phyloP scores from a whole-genome alignment of 2,329 filamentous ascomycete species.

The Bisporella sp. region DNA sequence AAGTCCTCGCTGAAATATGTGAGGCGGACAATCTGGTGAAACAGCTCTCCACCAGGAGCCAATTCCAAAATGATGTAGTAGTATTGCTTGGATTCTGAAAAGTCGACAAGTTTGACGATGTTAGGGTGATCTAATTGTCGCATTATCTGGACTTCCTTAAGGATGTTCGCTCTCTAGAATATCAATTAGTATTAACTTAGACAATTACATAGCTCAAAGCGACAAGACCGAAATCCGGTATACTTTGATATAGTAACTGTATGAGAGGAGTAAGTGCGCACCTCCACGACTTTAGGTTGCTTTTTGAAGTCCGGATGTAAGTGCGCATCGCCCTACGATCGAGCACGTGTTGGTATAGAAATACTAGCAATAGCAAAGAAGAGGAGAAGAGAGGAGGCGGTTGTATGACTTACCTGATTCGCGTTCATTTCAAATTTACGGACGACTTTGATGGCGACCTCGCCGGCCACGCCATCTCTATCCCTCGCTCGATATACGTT shows the following conservation, averaged over 20 bases:
- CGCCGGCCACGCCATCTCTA: constrained; percentile 57
- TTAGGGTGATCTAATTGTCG: constrained; percentile 93
- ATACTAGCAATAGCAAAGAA: constrained; percentile 20
- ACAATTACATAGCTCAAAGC: no score
- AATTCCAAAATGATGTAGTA: constrained; percentile 97
- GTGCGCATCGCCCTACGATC: constrained; percentile 75
- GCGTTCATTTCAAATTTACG: constrained; percentile 99
- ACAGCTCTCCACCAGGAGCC: constrained; percentile 90
- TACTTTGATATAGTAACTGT: no score
- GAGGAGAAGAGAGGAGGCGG: constrained; percentile 25
- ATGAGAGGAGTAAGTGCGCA: constrained; percentile 47
- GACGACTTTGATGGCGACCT: constrained; percentile 97
- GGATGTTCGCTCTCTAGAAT: constrained; percentile 81
- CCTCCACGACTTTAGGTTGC: constrained; percentile 93
- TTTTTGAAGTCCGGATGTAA: constrained; percentile 96
- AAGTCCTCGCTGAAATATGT: constrained; percentile 98
- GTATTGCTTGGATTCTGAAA: constrained; percentile 88
- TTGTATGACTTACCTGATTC: constrained; percentile 74
- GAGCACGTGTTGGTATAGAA: constrained; percentile 47
- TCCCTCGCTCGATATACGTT: constrained; percentile 93
- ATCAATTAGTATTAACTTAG: no score
- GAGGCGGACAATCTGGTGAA: constrained; percentile 95
- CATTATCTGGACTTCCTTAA: constrained; percentile 99
- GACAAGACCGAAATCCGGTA: no score
- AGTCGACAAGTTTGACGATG: constrained; percentile 88